A percentile compares a stretch with the other conserved stretches of the same genome.
Conservation (phyloP, 768 basidiomycete genomes). For the Hericium coralloides region DNA sequence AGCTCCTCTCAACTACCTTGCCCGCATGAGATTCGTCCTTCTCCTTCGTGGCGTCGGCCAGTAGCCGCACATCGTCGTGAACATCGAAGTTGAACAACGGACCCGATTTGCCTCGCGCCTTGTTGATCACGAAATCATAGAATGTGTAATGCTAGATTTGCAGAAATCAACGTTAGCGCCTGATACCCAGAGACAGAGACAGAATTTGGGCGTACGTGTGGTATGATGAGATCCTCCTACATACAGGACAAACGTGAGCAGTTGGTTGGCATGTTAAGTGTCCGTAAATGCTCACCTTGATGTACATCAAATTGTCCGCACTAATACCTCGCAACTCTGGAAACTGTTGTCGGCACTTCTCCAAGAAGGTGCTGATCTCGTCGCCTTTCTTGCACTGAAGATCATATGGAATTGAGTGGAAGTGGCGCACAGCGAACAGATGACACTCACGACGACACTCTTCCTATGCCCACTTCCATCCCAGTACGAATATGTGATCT, state of each 20-base stretch:
- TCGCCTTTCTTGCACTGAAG: conserved; percentile 95
- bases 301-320: conserved; percentile 97
- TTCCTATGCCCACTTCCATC: conserved; percentile 97
- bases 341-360: conserved; percentile 89
- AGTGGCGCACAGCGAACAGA: not conserved
- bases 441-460: conserved; percentile 64
- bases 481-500: conserved; percentile 96
- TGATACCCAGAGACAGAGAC: not conserved
- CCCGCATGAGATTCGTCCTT: conserved; percentile 99
- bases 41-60: conserved; percentile 91
- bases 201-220: conserved; percentile 54
- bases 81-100: conserved; percentile 99
- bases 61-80: conserved; percentile 92
- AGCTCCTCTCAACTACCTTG: conserved; percentile 94
- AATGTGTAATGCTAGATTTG: conserved; percentile 83
- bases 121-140: conserved; percentile 97
- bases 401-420: conserved; percentile 16
- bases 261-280: no score
- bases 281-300: conserved; percentile 54
- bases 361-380: conserved; percentile 75
- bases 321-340: conserved; percentile 85
- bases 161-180: not conserved
- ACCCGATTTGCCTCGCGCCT: conserved; percentile 95
- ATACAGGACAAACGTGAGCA: not conserved
- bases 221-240: conserved; percentile 96